phyloP scores from a whole-genome alignment of 2,329 filamentous ascomycete genomes.

The Colletotrichum tamarilloi region DNA sequence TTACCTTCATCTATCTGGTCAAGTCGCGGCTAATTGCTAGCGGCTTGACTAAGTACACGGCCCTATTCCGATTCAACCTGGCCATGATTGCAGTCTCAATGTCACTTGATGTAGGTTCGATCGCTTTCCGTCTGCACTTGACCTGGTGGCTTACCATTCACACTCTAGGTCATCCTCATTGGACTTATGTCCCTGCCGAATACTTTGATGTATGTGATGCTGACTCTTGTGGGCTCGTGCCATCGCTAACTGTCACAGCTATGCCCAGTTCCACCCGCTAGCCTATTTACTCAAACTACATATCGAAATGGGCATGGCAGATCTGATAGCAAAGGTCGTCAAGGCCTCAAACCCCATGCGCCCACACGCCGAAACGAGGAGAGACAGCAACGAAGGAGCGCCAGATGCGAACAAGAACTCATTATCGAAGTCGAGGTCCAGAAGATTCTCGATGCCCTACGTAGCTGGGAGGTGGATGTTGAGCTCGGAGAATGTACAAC shows the following conservation, averaged over 20 bases:
- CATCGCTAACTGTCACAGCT: constrained; percentile 28
- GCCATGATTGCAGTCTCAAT: constrained; percentile 41
- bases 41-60: constrained; percentile 60
- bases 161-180: constrained; percentile 28
- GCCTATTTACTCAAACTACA: constrained; percentile 61
- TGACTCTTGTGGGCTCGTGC: neutral
- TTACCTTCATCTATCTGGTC: constrained; percentile 57
- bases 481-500: neutral
- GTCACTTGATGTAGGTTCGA: constrained; percentile 40
- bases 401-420: neutral
- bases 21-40: constrained; percentile 56
- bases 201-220: constrained; percentile 38
- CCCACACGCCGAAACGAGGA: neutral
- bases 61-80: constrained; percentile 50
- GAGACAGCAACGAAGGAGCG: neutral
- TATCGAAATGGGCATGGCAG: constrained; percentile 63
- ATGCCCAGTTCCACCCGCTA: constrained; percentile 53
- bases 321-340: constrained; percentile 54
- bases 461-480: neutral
- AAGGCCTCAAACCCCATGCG: constrained; percentile 45
- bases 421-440: neutral
- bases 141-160: neutral
- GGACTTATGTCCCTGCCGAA: constrained; percentile 43
- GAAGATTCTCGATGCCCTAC: neutral
- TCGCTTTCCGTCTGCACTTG: fast-evolving